These are phyloP conservation scores for Suillus subalutaceus DNA, from an alignment of 768 basidiomycete genomes.

Conservation along the genomic window DNA sequence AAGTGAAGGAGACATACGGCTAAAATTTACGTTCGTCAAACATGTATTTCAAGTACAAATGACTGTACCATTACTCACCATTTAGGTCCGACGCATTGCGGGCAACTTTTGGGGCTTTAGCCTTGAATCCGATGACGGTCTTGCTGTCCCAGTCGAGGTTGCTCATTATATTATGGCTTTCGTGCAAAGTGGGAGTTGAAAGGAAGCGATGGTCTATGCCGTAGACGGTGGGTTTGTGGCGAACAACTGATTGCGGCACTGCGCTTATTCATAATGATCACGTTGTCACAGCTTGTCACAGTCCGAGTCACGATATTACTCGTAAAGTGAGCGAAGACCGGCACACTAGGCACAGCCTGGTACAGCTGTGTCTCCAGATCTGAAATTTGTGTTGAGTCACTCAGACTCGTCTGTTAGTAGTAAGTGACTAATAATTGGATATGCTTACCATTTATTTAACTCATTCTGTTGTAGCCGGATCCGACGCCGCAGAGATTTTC, in stretches of 20 bases:
- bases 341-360: no score
- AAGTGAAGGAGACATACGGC: conserved; percentile 50
- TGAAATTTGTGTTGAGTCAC: neutral
- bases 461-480: neutral
- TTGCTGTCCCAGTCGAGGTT: conserved; percentile 72
- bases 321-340: no score
- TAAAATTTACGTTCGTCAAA: conserved; percentile 30
- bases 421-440: neutral
- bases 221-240: neutral
- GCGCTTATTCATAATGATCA: conserved; percentile 1
- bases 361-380: neutral
- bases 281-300: conserved; percentile 2
- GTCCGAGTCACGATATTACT: neutral
- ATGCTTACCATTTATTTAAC: neutral
- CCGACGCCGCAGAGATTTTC: neutral
- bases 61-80: conserved; percentile 35
- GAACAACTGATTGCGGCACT: neutral
- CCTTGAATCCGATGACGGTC: conserved; percentile 72
- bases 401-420: neutral
- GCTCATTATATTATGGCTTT: conserved; percentile 39
- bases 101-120: conserved; percentile 62
- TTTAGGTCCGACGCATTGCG: conserved; percentile 64
- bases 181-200: neutral
- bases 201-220: neutral
- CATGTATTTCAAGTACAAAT: neutral